phyloP scores from a whole-genome alignment of 2,329 filamentous ascomycete species.

The Diaporthe longicolla region DNA sequence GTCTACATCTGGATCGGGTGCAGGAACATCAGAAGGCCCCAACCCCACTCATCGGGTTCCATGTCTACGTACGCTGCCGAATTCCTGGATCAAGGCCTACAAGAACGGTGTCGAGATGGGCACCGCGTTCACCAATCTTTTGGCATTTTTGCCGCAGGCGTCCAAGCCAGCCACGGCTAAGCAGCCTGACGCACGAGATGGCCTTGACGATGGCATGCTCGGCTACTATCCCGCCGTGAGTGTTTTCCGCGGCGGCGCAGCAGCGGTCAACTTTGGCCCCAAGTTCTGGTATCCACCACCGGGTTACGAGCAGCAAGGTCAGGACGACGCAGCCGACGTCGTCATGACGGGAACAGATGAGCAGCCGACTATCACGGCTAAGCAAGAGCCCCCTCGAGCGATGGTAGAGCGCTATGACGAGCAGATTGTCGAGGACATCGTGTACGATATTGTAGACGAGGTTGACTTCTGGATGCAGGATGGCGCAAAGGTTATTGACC shows the following conservation, averaged over 20 bases:
- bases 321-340: conserved; percentile 58
- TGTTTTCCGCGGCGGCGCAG: conserved; percentile 90
- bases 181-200: conserved; percentile 83
- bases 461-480: conserved; percentile 90
- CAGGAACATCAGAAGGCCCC: conserved; percentile 69
- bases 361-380: conserved; percentile 43
- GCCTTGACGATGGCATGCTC: conserved; percentile 93
- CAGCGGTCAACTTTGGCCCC: conserved; percentile 94
- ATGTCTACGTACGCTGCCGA: conserved; percentile 87
- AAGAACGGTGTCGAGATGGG: conserved; percentile 92
- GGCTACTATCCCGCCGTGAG: conserved; percentile 97
- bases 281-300: conserved; percentile 91
- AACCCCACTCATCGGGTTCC: conserved; percentile 80
- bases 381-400: conserved; percentile 61
- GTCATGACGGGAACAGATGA: conserved; percentile 61
- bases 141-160: conserved; percentile 92
- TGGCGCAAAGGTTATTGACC: conserved; percentile 64
- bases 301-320: conserved; percentile 62
- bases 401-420: conserved; percentile 88
- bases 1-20: conserved; percentile 55
- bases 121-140: conserved; percentile 87
- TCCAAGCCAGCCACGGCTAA: conserved; percentile 74
- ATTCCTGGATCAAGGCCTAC: conserved; percentile 89
- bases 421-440: conserved; percentile 93
- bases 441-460: conserved; percentile 95